phyloP scores from a whole-genome alignment of 257 asterid species.

The Solanum infundibuliforme region DNA sequence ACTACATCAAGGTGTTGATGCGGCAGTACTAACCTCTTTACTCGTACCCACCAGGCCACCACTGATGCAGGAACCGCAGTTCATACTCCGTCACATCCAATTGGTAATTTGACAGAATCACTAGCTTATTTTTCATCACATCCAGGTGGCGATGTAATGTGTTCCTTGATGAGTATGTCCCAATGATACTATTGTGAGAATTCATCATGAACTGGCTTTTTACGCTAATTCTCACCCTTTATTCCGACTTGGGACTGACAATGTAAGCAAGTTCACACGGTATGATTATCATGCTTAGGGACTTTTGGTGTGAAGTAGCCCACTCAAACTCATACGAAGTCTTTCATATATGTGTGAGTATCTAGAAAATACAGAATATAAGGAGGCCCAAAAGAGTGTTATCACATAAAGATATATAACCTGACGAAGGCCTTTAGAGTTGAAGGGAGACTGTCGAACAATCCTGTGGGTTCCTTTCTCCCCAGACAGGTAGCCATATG shows the following conservation, averaged over 20 bases:
- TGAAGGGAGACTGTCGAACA: slow-evolving; percentile 94
- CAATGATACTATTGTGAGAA: neutral
- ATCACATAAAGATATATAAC: slow-evolving; percentile 19
- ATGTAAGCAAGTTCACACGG: neutral
- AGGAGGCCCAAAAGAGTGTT: neutral
- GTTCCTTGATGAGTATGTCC: neutral
- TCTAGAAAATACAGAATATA: neutral
- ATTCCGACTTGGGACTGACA: neutral
- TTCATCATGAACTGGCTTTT: neutral
- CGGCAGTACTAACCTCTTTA: neutral
- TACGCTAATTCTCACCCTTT: neutral
- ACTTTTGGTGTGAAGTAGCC: neutral
- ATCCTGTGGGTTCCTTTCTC: slow-evolving; percentile 98
- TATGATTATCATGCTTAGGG: neutral
- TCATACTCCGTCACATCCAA: neutral
- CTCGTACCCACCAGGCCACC: neutral
- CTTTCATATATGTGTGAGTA: neutral
- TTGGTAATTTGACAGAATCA: neutral
- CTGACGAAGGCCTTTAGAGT: slow-evolving; percentile 96
- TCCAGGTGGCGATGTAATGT: neutral
- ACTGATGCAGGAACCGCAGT: neutral
- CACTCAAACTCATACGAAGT: neutral
- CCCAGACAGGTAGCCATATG: slow-evolving; percentile 86
- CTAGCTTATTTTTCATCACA: neutral
- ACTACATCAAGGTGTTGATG: neutral